Base-by-base conservation (phyloP, 2,329 filamentous ascomycete species). In the Purpureocillium takamizusanense region DNA sequence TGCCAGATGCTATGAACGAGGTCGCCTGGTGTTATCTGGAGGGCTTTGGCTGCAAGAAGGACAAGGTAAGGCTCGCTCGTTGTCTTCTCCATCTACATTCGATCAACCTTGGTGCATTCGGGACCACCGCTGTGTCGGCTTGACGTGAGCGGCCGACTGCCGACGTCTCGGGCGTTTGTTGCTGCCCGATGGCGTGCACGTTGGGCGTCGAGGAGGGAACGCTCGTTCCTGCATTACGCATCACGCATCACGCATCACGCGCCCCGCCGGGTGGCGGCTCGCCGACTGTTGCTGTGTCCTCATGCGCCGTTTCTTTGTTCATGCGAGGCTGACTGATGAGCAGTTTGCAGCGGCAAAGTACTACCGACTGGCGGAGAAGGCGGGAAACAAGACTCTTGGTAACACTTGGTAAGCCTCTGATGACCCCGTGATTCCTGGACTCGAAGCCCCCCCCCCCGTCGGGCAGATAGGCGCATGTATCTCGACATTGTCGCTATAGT, bases 21-120 rank as follows among this genome's bases (percentile, higher is more conserved):
- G 83, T 83, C 38, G 92, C 81, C 28, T 94, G 88, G 87, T 98
- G 92, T 67, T 97, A 92, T 70, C 63, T 94, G 21, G 84, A 95
- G 57, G 92, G 92, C n/a, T 95, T 94, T 62, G 92, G 92, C 27
- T 90, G 88, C 55, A 92, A 88, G 62, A 98, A 97, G 62, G 89
- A 98, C 69, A 97, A 95, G 85, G 90, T 95, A 72, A 63, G 86
- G 76, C 33, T 34, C 41, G 38, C 30, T 21, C 17, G 29, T 18
- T 18, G 16, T 28, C 10, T n/a, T 23, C 11, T 6, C 21, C 9
- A 30, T 27, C 12, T n/a, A 18, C 36, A 10, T 10, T 35, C 9
- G 6, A 25, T 25, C 5, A 25, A 6, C 21, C 21, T 25, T 25
- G 6, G 10, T 10, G 21, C 21, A 25, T 25, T n/a, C n/a, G n/a